A percentile compares a stretch with the other conserved stretches of the same genome.
phyloP scores from a whole-genome alignment of 768 basidiomycete species.

The Lactarius deliciosus region DNA sequence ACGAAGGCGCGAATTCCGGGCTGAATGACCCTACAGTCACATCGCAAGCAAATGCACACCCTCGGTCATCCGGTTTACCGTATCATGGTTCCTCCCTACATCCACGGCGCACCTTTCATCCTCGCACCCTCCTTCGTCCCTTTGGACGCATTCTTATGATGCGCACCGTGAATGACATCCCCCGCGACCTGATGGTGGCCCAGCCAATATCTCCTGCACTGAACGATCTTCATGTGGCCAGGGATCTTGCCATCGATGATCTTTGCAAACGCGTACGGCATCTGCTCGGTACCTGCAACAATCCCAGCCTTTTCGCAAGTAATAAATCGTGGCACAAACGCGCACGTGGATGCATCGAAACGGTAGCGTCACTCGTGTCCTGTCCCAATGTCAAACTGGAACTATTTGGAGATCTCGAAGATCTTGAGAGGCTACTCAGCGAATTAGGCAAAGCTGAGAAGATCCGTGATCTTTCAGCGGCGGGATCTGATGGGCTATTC shows the following conservation, averaged over 20 bases:
- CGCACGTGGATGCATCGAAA: too few relatives aligned
- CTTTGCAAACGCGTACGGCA: too few relatives aligned
- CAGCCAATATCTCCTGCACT: neutral
- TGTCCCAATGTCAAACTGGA: neutral
- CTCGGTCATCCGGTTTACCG: neutral
- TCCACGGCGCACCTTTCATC: neutral
- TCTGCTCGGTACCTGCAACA: too few relatives aligned
- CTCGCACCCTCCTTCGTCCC: too few relatives aligned
- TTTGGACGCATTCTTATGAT: too few relatives aligned
- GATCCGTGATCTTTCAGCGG: neutral
- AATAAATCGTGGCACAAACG: too few relatives aligned
- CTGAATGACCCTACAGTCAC: neutral
- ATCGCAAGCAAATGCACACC: neutral
- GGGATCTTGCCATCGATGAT: too few relatives aligned
- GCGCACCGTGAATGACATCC: neutral
- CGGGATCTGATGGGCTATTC: conserved; percentile 11
- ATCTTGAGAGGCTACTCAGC: neutral
- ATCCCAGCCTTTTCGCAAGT: too few relatives aligned
- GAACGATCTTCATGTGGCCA: neutral
- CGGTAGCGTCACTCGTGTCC: too few relatives aligned
- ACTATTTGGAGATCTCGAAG: conserved; percentile 12
- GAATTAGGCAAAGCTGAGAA: conserved; percentile 11
- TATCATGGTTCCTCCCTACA: neutral
- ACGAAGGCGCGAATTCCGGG: neutral
- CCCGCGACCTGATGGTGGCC: conserved; percentile 5